Base-by-base conservation (phyloP, 2,329 filamentous ascomycete species). In the Lojkania enalia region DNA sequence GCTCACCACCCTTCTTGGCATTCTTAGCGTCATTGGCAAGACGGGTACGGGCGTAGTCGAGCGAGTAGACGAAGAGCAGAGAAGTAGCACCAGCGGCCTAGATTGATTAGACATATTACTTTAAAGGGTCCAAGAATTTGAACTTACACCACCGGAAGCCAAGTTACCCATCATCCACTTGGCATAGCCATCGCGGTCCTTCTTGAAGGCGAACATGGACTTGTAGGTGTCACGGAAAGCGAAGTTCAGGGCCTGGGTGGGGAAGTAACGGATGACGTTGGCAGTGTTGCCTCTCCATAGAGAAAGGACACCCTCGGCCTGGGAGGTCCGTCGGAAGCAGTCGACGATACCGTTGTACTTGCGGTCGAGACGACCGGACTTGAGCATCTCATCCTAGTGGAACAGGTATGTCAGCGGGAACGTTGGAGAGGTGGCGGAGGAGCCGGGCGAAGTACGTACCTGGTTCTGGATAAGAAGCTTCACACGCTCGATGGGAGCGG, bases 231-330 rank as follows among this genome's bases (percentile, higher is more conserved):
- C 94, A 79, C 94, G 94, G 94, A 99, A 99, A 76, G 94, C 94
- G 75, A 99, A 99, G 91, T 99, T 99, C 77, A 99, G 84, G 71
- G 94, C 94, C 86, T 99, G 94, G 77, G 94, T 99, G 68, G 94
- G 94, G 90, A 99, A 99, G 84, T 99, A 99, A 88, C 94, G 94
- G 85, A 99, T 96, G 79, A 99, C 94, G 87, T 99, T 99, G 90
- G 94, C 94, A 75, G 94, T 99, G 90, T 99, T 99, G 80, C 94
- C 94, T 86, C 94, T 86, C 94, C 94, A 99, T 71, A 99, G 84
- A 61, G 92, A 86, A 77, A 94, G 86, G 69, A 94, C 79, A 88
- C 94, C 94, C 84, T 99, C 94, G 61, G 88, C 82, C 71, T 85
- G 85, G 60, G 83, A 83, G 74, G 94, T 97, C 75, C 94, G 89